These are phyloP conservation scores for Chaetomiaceae sp. DNA, from an alignment of 2,329 filamentous ascomycete genomes.

Conservation along the genomic window DNA sequence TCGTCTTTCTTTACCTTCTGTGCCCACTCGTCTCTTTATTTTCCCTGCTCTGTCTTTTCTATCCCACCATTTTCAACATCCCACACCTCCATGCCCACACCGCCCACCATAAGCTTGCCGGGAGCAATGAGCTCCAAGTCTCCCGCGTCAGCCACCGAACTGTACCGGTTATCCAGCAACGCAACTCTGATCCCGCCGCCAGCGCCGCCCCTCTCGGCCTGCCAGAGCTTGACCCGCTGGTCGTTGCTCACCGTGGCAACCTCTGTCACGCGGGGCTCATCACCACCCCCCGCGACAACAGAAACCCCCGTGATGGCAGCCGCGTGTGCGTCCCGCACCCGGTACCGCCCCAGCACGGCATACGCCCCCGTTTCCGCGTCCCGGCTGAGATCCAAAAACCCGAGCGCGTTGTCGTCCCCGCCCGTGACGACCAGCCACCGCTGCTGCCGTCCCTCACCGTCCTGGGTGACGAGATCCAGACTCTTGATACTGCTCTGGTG, in stretches of 20 bases:
- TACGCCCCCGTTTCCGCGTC: slow-evolving; percentile 9
- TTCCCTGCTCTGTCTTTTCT: no score
- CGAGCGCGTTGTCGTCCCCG: slow-evolving; percentile 83
- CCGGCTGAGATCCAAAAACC: slow-evolving; percentile 44
- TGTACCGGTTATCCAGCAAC: slow-evolving; percentile 48
- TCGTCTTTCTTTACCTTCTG: not conserved
- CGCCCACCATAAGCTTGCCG: slow-evolving; percentile 37
- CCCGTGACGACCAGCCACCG: slow-evolving; percentile 60
- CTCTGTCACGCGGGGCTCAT: slow-evolving; percentile 20
- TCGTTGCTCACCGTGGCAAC: slow-evolving; percentile 54
- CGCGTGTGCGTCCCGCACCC: slow-evolving; percentile 58
- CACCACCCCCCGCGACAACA: slow-evolving; percentile 29
- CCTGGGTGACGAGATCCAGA: slow-evolving; percentile 40
- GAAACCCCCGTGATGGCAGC: slow-evolving; percentile 62
- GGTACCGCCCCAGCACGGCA: slow-evolving; percentile 24
- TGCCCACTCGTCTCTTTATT: no score
- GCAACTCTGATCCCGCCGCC: slow-evolving; percentile 28
- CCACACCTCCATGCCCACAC: slow-evolving; percentile 47
- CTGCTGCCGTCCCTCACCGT: not conserved
- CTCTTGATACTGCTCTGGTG: slow-evolving; percentile 82
- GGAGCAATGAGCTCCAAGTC: slow-evolving; percentile 41
- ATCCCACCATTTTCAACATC: slow-evolving; percentile 6
- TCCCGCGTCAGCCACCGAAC: slow-evolving; percentile 56
- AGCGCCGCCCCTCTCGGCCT: slow-evolving; percentile 25
- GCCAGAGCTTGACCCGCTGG: slow-evolving; percentile 56